These are phyloP conservation scores for Termitomyces sp. DNA, from an alignment of 768 basidiomycete genomes.

Conservation along the genomic window DNA sequence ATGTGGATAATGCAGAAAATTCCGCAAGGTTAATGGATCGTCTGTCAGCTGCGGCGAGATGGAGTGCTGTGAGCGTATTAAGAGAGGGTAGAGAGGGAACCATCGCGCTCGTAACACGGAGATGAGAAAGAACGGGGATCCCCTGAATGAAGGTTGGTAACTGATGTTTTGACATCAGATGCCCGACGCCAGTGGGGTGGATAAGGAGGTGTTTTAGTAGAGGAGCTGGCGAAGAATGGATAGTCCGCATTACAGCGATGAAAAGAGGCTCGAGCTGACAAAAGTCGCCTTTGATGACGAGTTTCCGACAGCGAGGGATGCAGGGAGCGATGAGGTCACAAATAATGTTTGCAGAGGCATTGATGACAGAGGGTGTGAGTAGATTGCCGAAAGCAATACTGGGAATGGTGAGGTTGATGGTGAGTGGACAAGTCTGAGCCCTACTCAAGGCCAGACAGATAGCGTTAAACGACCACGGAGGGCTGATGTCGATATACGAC, in stretches of 20 bases:
- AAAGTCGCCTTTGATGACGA: constrained; percentile 16
- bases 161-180: neutral
- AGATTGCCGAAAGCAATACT: constrained; percentile 7
- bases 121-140: constrained; percentile 6
- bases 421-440: constrained; percentile 10
- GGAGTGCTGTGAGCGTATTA: constrained; percentile 9
- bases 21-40: neutral
- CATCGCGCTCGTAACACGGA: constrained; percentile 12
- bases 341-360: constrained; percentile 8
- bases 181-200: neutral
- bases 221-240: constrained; percentile 3
- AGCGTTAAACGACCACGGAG: constrained; percentile 13
- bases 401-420: constrained; percentile 11
- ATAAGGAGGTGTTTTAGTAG: constrained; percentile 11
- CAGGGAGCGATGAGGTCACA: constrained; percentile 7
- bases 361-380: constrained; percentile 6
- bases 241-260: constrained; percentile 5
- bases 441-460: constrained; percentile 7
- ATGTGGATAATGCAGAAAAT: constrained; percentile 6
- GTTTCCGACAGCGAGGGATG: constrained; percentile 12
- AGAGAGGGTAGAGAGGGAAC: constrained; percentile 8
- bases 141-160: constrained; percentile 1
- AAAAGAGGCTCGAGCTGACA: constrained; percentile 11
- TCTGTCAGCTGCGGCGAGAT: constrained; percentile 11
- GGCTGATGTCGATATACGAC: constrained; percentile 14